phyloP scores from a whole-genome alignment of 2,329 filamentous ascomycete genomes.

The Chaetomiaceae sp. region DNA sequence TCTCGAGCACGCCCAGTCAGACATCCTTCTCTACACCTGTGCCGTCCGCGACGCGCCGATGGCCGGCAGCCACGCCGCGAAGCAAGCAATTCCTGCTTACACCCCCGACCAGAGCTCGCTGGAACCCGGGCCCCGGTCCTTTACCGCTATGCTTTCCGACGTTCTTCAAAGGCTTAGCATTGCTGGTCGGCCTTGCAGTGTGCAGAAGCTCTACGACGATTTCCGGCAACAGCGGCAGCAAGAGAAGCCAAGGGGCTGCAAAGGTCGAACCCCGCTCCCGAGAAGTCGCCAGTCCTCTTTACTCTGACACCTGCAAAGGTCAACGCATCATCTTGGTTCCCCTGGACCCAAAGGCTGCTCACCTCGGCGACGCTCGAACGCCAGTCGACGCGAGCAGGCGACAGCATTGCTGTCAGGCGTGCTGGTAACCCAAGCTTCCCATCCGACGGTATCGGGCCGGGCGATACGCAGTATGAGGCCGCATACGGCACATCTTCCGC shows the following conservation, averaged over 20 bases:
- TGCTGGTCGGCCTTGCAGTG: constrained; percentile 50
- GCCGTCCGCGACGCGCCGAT: constrained; percentile 48
- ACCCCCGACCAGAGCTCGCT: constrained; percentile 46
- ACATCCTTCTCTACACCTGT: constrained; percentile 59
- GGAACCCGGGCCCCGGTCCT: constrained; percentile 48
- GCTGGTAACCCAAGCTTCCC: constrained; percentile 40
- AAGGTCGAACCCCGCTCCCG: constrained; percentile 34
- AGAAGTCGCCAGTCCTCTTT: constrained; percentile 48
- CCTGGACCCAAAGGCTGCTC: constrained; percentile 34
- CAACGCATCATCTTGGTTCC: constrained; percentile 52
- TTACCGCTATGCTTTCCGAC: constrained; percentile 54
- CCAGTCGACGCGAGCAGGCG: constrained; percentile 25
- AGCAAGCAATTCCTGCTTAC: constrained; percentile 60
- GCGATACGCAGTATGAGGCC: constrained; percentile 36
- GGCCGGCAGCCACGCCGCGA: constrained; percentile 51
- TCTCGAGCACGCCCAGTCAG: constrained; percentile 59
- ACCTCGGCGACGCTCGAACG: constrained; percentile 31
- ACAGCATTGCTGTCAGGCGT: constrained; percentile 32
- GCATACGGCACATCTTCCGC: constrained; percentile 35
- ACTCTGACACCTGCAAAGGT: constrained; percentile 49
- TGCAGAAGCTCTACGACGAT: constrained; percentile 55
- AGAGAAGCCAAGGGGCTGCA: constrained; percentile 45
- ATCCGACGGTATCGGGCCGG: constrained; percentile 38
- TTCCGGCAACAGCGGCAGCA: constrained; percentile 43
- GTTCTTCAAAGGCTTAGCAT: constrained; percentile 51